phyloP scores from a whole-genome alignment of 352 stramenopile genomes.

The Phytophthora sojae region DNA sequence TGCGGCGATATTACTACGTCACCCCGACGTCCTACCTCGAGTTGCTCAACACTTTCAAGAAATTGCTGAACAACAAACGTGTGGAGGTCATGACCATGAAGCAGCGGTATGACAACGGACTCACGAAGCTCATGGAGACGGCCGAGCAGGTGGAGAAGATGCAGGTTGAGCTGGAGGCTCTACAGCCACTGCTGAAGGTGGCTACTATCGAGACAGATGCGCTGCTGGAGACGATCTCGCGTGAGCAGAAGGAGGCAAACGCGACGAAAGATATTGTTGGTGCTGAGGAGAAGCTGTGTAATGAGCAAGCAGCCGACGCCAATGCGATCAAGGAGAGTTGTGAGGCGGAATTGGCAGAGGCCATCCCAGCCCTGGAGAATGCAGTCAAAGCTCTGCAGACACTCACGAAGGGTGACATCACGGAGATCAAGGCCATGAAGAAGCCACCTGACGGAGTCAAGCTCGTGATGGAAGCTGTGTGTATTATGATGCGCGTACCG shows the following conservation, averaged over 20 bases:
- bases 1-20: constrained; percentile 96
- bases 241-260: constrained; percentile 90
- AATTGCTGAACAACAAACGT: constrained; percentile 91
- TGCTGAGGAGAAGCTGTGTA: constrained; percentile 86
- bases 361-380: constrained; percentile 92
- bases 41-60: constrained; percentile 96
- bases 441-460: constrained; percentile 95
- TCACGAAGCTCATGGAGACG: constrained; percentile 94
- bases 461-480: constrained; percentile 95
- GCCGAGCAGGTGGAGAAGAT: constrained; percentile 95
- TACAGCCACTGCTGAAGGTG: constrained; percentile 94
- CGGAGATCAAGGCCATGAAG: constrained; percentile 97
- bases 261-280: constrained; percentile 85
- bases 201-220: constrained; percentile 92
- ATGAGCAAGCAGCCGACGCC: constrained; percentile 89
- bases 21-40: constrained; percentile 96
- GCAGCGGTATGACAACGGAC: constrained; percentile 92
- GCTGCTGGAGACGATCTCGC: constrained; percentile 87
- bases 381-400: constrained; percentile 93
- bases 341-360: constrained; percentile 92
- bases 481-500: constrained; percentile 95
- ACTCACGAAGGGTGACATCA: constrained; percentile 95
- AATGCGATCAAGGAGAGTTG: constrained; percentile 92
- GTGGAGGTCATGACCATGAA: constrained; percentile 93
- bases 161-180: constrained; percentile 92